These are phyloP conservation scores for Neurospora sublineolata DNA, from an alignment of 495 filamentous ascomycete species.

Conservation along the genomic window DNA sequence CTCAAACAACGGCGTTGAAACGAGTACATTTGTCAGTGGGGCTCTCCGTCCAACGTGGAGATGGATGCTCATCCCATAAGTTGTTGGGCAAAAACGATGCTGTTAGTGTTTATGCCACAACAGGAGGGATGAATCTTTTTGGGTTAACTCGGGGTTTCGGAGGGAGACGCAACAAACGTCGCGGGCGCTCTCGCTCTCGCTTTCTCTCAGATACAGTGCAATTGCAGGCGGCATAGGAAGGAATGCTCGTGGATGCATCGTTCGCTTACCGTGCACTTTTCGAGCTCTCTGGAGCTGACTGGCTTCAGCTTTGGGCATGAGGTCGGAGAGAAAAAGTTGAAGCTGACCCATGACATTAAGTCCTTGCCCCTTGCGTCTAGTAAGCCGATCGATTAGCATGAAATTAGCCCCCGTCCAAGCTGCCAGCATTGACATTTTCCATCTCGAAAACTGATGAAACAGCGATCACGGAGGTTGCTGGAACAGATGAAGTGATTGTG, in stretches of 20 bases:
- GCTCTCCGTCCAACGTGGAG: slow-evolving; percentile 56
- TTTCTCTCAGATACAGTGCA: background rate
- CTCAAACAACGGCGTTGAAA: background rate
- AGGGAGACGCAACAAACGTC: background rate
- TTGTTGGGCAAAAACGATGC: slow-evolving; percentile 46
- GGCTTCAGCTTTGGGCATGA: background rate
- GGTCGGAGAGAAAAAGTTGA: background rate
- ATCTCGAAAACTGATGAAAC: background rate
- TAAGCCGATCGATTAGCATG: background rate
- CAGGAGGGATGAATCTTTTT: background rate
- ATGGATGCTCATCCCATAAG: slow-evolving; percentile 40
- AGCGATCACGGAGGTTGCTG: background rate
- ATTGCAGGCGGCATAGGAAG: background rate
- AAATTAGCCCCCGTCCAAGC: background rate
- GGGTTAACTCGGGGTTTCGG: background rate
- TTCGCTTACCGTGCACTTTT: background rate
- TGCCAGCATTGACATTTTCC: background rate
- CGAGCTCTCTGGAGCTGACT: background rate
- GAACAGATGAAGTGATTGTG: background rate
- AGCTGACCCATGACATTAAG: background rate
- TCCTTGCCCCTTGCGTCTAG: background rate
- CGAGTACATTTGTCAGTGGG: background rate
- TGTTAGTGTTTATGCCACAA: background rate
- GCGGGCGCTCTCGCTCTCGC: background rate
- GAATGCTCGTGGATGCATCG: background rate